These are phyloP conservation scores for Chaetomium fimeti DNA, from an alignment of 495 filamentous ascomycete genomes.

Conservation along the genomic window DNA sequence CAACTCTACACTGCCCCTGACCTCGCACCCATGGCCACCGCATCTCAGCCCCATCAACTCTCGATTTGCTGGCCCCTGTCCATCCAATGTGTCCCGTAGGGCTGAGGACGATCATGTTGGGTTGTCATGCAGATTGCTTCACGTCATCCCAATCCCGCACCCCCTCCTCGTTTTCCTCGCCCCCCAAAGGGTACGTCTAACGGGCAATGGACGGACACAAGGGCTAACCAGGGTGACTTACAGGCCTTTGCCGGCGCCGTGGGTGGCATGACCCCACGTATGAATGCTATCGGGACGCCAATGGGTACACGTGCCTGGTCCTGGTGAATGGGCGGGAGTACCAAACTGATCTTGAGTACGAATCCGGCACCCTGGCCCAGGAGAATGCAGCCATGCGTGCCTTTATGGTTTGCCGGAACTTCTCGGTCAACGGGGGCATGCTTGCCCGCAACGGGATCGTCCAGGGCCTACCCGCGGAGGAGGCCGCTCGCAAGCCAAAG, in stretches of 20 bases:
- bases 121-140: conserved; percentile 49
- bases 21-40: conserved; percentile 29
- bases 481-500: conserved; percentile 47
- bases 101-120: conserved; percentile 43
- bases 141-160: conserved; percentile 39
- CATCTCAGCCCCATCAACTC: conserved; percentile 20
- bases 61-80: conserved; percentile 24
- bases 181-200: conserved; percentile 22
- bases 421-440: conserved; percentile 97
- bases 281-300: conserved; percentile 68
- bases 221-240: conserved; percentile 47
- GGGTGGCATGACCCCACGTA: conserved; percentile 93
- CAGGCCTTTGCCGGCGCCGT: conserved; percentile 94
- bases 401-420: conserved; percentile 97
- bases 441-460: conserved; percentile 74
- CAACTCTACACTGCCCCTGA: conserved; percentile 20
- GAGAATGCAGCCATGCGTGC: conserved; percentile 96
- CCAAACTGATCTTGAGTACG: conserved; percentile 82
- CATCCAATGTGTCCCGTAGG: conserved; percentile 28
- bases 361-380: conserved; percentile 75
- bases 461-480: conserved; percentile 76
- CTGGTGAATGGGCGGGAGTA: conserved; percentile 97
- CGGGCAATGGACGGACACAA: conserved; percentile 34
- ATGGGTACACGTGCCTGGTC: conserved; percentile 85
- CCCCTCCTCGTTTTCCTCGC: conserved; percentile 19